These are phyloP conservation scores for Hibiscus trionum DNA, from an alignment of 345 rosid genomes.

Conservation along the genomic window DNA sequence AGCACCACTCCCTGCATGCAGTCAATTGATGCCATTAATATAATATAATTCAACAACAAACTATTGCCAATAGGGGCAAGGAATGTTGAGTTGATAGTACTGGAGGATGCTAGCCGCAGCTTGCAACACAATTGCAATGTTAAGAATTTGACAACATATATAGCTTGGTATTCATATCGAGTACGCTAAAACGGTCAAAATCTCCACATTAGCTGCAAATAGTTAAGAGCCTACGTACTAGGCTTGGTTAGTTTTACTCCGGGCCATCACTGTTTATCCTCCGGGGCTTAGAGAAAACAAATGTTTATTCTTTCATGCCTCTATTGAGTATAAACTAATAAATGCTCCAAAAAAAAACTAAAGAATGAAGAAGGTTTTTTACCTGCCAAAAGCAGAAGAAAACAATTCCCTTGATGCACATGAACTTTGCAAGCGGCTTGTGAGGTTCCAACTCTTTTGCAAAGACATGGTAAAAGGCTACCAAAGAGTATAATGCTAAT, in stretches of 20 bases:
- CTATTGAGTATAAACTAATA: background rate
- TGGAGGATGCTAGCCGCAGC: background rate
- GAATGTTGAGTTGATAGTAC: background rate
- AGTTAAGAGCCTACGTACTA: background rate
- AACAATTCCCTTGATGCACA: conserved; percentile 96
- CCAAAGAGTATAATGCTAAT: conserved; percentile 79
- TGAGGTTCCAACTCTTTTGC: conserved; percentile 90
- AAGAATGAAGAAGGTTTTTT: background rate
- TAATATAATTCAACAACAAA: background rate
- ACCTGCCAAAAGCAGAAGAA: conserved; percentile 99
- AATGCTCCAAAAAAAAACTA: background rate
- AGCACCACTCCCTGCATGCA: conserved; percentile 62
- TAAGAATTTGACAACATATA: too few relatives aligned
- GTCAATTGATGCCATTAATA: background rate
- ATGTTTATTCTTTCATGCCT: background rate
- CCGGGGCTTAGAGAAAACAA: background rate
- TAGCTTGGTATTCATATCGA: background rate
- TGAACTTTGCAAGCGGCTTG: conserved; percentile 86
- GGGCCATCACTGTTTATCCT: background rate
- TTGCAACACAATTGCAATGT: background rate
- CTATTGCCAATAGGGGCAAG: background rate
- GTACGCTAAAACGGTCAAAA: too few relatives aligned
- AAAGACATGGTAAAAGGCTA: conserved; percentile 82
- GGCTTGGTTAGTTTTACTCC: background rate
- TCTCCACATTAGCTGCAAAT: too few relatives aligned